Evolutionary conservation across 1,284 basidiomycete genomes (phyloP), one percentile per base, ranked within the genome.

Genomic region (Papiliotrema nemorosa): DNA sequence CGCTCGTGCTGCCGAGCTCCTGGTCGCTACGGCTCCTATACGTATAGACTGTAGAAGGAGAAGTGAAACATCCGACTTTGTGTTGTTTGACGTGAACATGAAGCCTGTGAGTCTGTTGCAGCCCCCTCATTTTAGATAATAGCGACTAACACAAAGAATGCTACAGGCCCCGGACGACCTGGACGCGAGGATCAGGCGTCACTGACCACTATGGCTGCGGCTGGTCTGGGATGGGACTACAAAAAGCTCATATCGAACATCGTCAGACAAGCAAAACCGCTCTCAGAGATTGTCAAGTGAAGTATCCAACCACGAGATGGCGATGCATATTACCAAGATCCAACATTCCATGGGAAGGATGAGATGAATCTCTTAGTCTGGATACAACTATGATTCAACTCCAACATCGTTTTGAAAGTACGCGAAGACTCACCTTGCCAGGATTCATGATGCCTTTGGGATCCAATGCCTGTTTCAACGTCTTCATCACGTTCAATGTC

Each of bases 361-460:
- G n/a, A n/a, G n/a, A n/a, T n/a, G n/a, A n/a, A n/a, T n/a, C n/a
- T n/a, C n/a, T n/a, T n/a, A n/a, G n/a, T n/a, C n/a, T n/a, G n/a
- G n/a, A n/a, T n/a, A n/a, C n/a, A n/a, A n/a, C n/a, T n/a, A n/a
- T n/a, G n/a, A n/a, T n/a, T n/a, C n/a, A n/a, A n/a, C n/a, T n/a
- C n/a, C n/a, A n/a, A n/a, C n/a, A n/a, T n/a, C n/a, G n/a, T n/a
- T n/a, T n/a, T n/a, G n/a, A n/a, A n/a, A n/a, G n/a, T n/a, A n/a
- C n/a, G n/a, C n/a, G n/a, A n/a, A n/a, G n/a, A 57, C 67, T 53
- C 18, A 75, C 69, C 78, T 89, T 89, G 39, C 84, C 85, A 2
- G 88, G 87, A 66, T 90, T 90, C 75, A 89, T 80, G 54, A 90
- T 79, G 54, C 84, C 82, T 33, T 82, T 62, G 1, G 88, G 87